Evolutionary conservation across 169 alveolate species (phyloP), one percentile per base, ranked within the genome.

Genomic region (Plasmodium knowlesi): DNA sequence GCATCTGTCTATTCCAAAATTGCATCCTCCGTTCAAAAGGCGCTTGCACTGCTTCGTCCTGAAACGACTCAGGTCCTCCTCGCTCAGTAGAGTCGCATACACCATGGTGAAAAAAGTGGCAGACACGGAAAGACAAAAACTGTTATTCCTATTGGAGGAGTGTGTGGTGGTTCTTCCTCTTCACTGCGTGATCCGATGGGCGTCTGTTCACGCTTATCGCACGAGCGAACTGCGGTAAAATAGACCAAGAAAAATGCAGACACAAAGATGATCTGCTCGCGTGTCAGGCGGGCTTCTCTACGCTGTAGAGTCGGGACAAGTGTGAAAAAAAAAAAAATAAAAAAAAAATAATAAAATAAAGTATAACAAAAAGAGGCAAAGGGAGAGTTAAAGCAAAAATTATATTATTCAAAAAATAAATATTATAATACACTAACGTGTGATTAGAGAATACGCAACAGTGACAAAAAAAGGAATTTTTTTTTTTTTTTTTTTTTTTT

Each of bases 1-100:
- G 92, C 98, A 97, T 28, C 98, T 90, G 71, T 98, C 89, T 5
- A 92, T 94, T 39, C 97, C 97, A 80, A 96, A 96, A 74, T 94
- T 95, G 71, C 98, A 97, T 9, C 96, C 93, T 32, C 97, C 97
- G 78, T 90, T 95, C 82, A 93, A 81, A 39, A 97, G 92, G 67
- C 97, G 82, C 83, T 95, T 82, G 84, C 98, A 97, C 73, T 93
- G 94, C 91, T 97, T 97, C n/a, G 98, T 97, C 84, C 98, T 91
- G 95, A 97, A 97, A 74, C 98, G 95, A 89, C 97, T 95, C 82
- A 97, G 94, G 82, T 96, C 98, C 57, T 82, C 96, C 61, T 97
- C 97, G 92, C 97, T 96, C 84, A 97, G 91, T 53, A 97, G 90
- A 78, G 97, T 84, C 50, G 96, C 95, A 46, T 72, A 91, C n/a